A percentile compares a stretch with the other conserved stretches of the same genome.
Evolutionary conservation across 257 asterid genomes (phyloP).

Genomic region (Ophiorrhiza pumila): DNA sequence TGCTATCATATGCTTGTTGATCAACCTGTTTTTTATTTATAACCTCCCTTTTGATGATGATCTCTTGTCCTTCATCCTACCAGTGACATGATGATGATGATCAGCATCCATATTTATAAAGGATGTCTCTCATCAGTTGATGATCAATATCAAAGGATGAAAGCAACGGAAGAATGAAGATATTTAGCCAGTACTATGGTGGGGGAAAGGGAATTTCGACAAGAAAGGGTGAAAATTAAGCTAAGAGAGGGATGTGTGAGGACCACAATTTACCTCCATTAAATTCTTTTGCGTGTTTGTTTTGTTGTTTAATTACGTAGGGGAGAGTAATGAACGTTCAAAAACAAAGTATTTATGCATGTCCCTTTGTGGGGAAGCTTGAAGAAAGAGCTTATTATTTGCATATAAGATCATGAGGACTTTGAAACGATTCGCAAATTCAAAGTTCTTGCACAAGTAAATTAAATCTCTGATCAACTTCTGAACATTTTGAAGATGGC

Average conservation of each 20-base stretch:
- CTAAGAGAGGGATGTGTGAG: constrained; percentile 47
- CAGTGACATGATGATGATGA: constrained; percentile 11
- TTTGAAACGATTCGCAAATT: no score
- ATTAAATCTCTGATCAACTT: no score
- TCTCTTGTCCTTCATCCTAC: constrained; percentile 18
- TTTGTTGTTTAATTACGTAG: constrained; percentile 3
- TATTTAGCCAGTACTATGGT: constrained; percentile 20
- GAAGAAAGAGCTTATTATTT: constrained; percentile 17
- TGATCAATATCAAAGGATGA: constrained; percentile 6
- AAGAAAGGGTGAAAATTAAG: constrained; percentile 34
- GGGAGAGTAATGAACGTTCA: background rate
- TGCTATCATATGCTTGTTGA: background rate
- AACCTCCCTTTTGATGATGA: constrained; percentile 24
- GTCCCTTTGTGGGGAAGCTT: constrained; percentile 36
- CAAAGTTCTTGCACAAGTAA: no score
- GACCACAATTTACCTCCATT: constrained; percentile 46
- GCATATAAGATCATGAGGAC: no score
- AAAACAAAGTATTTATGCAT: constrained; percentile 17
- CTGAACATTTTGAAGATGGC: no score
- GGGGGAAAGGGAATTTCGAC: constrained; percentile 54
- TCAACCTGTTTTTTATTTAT: background rate
- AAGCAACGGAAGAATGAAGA: constrained; percentile 8
- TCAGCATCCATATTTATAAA: constrained; percentile 7
- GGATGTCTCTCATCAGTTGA: constrained; percentile 1
- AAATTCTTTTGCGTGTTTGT: constrained; percentile 11